Base-by-base conservation (phyloP, 2,329 filamentous ascomycete species). In the Colletotrichum orchidophilum region DNA sequence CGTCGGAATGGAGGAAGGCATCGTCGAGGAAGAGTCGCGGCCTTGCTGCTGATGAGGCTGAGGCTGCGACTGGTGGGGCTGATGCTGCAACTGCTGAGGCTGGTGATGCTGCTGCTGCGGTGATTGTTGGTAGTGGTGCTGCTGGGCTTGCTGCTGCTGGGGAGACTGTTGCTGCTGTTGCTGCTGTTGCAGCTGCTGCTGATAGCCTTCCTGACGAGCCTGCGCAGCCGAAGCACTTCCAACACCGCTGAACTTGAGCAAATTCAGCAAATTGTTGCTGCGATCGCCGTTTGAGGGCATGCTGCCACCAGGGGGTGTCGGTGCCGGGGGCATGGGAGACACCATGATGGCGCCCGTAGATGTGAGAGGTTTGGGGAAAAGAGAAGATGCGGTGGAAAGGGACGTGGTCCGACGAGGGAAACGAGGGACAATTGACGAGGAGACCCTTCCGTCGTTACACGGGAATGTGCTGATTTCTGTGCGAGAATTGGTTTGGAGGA, bases 241-340 rank as follows among this genome's bases (percentile, higher is more conserved):
- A 59, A 81, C 80, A 55, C 83, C 82, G 73, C 85, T 89, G 76
- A 90, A 90, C 83, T 91, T 91, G 78, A 91, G 85, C 66, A 91
- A 82, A 74, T 88, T 90, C 77, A 91, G 81, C 75, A 91, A 78
- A 74, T 87, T 88, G 67, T 85, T 82, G 52, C 86, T 88, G 75
- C 87, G 86, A 63, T 88, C 86, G 50, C 78, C 77, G 66, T 80
- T 80, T 60, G 81, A 79, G 4, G 79, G 79, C 78, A 81, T 78
- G 46, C 61, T 72, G 75, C 80, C 79, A 75, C 78, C 79, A 62
- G 83, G 83, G 73, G 83, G 83, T 77, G 85, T 87, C 69, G 86
- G 87, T 69, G 87, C 87, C 72, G 86, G 83, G 63, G 85, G 86
- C 75, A 88, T 81, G 76, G 70, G 70, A 49, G 70, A 72, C 66